Conservation (phyloP, 345 rosid species). For the Adansonia digitata region DNA sequence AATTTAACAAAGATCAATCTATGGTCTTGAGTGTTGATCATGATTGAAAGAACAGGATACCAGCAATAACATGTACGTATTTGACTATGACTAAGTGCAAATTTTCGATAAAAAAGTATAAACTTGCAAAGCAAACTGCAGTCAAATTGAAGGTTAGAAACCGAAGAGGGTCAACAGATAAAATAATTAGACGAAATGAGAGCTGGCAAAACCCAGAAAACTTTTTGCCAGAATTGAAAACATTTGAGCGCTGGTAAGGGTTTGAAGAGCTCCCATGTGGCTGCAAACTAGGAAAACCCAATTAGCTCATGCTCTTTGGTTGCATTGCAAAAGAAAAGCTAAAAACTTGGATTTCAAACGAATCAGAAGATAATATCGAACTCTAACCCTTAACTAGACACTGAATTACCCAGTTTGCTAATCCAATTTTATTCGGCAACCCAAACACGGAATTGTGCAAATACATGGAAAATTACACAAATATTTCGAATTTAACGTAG, state of each 20-base stretch:
- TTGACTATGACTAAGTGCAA: neutral
- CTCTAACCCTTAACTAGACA: neutral
- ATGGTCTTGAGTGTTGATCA: neutral
- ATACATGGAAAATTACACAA: too few relatives aligned
- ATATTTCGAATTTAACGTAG: too few relatives aligned
- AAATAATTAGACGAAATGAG: neutral
- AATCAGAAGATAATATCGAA: neutral
- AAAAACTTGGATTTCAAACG: neutral
- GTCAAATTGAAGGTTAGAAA: neutral
- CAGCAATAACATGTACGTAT: neutral
- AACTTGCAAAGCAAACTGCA: neutral
- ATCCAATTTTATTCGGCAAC: neutral
- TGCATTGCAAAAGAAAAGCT: neutral
- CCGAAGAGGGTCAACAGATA: neutral
- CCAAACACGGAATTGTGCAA: neutral
- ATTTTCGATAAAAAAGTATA: neutral
- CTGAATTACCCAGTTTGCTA: neutral
- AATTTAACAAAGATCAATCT: neutral
- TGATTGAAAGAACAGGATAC: neutral
- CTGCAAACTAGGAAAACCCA: neutral
- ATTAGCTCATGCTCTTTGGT: neutral
- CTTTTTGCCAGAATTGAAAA: neutral
- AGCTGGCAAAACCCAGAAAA: neutral
- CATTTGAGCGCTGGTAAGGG: neutral
- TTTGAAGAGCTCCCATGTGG: neutral